These are phyloP conservation scores for Ottelia alismoides DNA, from an alignment of 106 monocot genomes.

Conservation along the genomic window DNA sequence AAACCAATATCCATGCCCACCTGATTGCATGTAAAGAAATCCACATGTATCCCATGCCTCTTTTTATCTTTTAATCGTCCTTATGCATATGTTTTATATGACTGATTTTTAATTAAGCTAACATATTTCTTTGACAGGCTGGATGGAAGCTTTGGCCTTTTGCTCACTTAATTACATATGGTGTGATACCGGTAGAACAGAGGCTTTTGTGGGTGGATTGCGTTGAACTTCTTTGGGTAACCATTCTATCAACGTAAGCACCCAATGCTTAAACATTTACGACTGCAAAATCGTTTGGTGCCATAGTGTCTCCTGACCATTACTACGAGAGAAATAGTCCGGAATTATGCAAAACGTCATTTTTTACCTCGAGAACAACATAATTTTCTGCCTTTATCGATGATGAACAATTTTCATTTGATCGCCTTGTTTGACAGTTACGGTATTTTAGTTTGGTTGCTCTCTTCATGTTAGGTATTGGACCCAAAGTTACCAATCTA, in stretches of 20 bases:
- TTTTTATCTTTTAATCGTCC: too few relatives aligned
- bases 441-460: background rate
- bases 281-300: background rate
- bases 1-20: too few relatives aligned
- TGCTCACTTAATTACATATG: constrained; percentile 81
- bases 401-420: background rate
- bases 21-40: too few relatives aligned
- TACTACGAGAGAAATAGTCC: too few relatives aligned
- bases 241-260: constrained; percentile 88
- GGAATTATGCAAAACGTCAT: too few relatives aligned
- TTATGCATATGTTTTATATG: too few relatives aligned
- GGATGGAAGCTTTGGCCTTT: constrained; percentile 98
- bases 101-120: too few relatives aligned
- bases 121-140: constrained; percentile 58
- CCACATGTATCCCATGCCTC: too few relatives aligned
- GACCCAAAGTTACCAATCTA: background rate
- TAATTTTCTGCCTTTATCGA: background rate
- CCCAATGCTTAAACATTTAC: background rate
- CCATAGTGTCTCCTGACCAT: too few relatives aligned
- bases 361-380: too few relatives aligned
- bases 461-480: too few relatives aligned
- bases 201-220: constrained; percentile 97
- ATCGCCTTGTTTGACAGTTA: background rate
- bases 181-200: constrained; percentile 81
- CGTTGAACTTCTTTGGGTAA: constrained; percentile 91